Evolutionary conservation across 176 grass and related monocot genomes (phyloP), one percentile per base, ranked within the genome.

Genomic region (Carex kokanica): DNA sequence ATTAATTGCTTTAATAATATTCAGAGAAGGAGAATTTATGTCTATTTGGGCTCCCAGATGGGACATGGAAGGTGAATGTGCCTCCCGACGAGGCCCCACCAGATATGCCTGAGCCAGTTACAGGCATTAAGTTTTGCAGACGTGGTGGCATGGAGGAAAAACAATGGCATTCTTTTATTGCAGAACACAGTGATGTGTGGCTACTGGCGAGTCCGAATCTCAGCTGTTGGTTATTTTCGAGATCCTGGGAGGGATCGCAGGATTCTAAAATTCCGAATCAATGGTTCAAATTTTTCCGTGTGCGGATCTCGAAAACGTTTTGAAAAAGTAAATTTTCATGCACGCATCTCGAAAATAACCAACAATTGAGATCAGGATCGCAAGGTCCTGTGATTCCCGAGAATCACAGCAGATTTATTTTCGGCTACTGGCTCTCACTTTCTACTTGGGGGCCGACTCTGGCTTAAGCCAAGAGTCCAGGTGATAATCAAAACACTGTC

Each of bases 1-100:
- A 41, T 80, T 32, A 32, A 32, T 32, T 79, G 51, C 23, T 10
- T 62, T 62, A 66, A 34, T 5, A 34, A 34, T 66, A 29, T 66
- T 25, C 55, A 88, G 87, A 62, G 62, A 71, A 88, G 41, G 83
- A 85, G 65, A 81, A 88, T 70, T 70, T 88, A 49, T 88, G 87
- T n/a, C 82, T 88, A 16, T 88, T 85, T 53, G 87, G 87, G 47
- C 77, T 81, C 53, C 87, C 75, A 25, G 60, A 84, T 80, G 87
- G 84, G 75, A 84, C 83, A 20, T 88, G 87, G 87, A 83, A 88
- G 20, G 83, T 88, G 23, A 81, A 71, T 24, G 36, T 81, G 21
- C 87, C 74, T 69, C 29, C 83, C 20, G 70, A 80, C 9, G 60
- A 86, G 20, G 74, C 70, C 16, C 87, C 87, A 60, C 82, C 82